Evolutionary conservation across 2,329 filamentous ascomycete species (phyloP), one percentile per base, ranked within the genome.

Genomic region (Ophiostoma montium): DNA sequence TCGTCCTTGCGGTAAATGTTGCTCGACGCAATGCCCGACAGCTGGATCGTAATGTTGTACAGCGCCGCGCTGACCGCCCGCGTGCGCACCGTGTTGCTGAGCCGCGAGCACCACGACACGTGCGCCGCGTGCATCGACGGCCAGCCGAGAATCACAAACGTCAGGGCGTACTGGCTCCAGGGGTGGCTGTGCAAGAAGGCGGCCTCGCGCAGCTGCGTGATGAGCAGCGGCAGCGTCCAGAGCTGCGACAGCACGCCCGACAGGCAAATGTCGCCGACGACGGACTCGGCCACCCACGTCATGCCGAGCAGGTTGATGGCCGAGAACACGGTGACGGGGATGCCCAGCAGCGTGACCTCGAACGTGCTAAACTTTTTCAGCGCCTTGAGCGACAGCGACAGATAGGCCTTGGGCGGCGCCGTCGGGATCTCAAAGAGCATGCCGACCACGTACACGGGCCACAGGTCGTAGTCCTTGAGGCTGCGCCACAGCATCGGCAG

Each of bases 101-200:
- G 83, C 47, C 76, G 70, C 3, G 75, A 78, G 2, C 72, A 78
- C 61, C 77, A 74, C 0, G 71, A 75, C 0, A 81, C 78, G 72
- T 60, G 47, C 2, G 62, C 62, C 0, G 62, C 57, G 23, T 65
- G 62, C 1, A 62, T 52, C 53, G 75, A 76, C 0, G 74, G 73
- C 47, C 70, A 71, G 0, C 67, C 68, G 1, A 74, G 59, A 1
- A 74, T 55, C 2, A 72, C 58, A 0, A 64, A 68, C 0, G 67
- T 63, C 0, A 72, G 54, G 0, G 66, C 67, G 50, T 70, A 76
- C 10, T 68, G 67, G 0, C 61, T 59, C 74, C 73, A 76, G 3
- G 38, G 38, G 8, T 41, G 38, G 3, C n/a, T 8, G 4, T 30
- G 21, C 12, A 41, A 12, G 9, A 41, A 41, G 0, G 64, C 55